Evolutionary conservation across 768 basidiomycete genomes (phyloP).

Genomic region (Clitopilus passeckerianus): DNA sequence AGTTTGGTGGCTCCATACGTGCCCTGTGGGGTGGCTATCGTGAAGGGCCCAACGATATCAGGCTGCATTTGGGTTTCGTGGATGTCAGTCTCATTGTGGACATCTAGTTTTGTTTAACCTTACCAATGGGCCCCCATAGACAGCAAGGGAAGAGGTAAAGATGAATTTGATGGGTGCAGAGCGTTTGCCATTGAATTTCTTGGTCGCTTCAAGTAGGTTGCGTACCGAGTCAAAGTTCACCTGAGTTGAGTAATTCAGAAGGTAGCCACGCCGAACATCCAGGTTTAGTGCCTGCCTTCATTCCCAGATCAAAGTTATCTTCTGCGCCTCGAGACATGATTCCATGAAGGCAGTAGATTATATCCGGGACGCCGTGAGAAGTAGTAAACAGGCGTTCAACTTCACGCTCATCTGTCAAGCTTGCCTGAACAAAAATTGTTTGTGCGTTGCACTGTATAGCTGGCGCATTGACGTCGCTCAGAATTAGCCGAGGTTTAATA

Average conservation of each 20-base stretch:
- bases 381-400: conserved; percentile 33
- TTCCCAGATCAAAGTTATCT: conserved; percentile 53
- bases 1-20: conserved; percentile 57
- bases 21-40: conserved; percentile 49
- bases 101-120: background rate
- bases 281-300: conserved; percentile 28
- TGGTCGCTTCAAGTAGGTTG: conserved; percentile 31
- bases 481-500: conserved; percentile 36
- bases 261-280: background rate
- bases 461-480: conserved; percentile 44
- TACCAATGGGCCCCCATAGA: conserved; percentile 52
- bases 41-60: conserved; percentile 38
- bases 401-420: conserved; percentile 31
- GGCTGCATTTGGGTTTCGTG: conserved; percentile 31
- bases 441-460: conserved; percentile 22
- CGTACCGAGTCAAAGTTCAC: conserved; percentile 58
- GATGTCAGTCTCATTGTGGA: too few species aligned
- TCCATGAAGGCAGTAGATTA: conserved; percentile 47
- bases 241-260: conserved; percentile 16
- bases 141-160: conserved; percentile 54
- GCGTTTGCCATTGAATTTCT: conserved; percentile 19
- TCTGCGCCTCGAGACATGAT: conserved; percentile 63
- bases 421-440: conserved; percentile 29
- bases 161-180: conserved; percentile 41
- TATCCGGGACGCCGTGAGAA: conserved; percentile 32